These are phyloP conservation scores for Heliocybe sulcata DNA, from an alignment of 1,284 basidiomycete genomes.

Conservation along the genomic window DNA sequence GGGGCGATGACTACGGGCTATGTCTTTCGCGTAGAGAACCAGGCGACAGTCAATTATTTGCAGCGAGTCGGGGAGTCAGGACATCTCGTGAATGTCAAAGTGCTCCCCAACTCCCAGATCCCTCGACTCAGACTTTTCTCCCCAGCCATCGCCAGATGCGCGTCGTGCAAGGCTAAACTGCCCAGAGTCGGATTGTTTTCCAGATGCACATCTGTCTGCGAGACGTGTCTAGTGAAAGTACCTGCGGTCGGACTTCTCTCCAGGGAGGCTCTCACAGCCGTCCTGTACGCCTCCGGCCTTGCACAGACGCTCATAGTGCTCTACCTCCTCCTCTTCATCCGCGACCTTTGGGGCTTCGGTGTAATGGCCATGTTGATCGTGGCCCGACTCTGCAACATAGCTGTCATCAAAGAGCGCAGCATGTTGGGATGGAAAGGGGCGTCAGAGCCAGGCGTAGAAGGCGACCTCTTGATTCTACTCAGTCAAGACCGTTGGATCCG, in stretches of 20 bases:
- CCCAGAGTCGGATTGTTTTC: neutral
- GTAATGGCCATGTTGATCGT: constrained; percentile 4
- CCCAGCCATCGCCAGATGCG: neutral
- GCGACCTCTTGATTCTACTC: constrained; percentile 10
- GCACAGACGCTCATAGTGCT: neutral
- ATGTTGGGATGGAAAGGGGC: neutral
- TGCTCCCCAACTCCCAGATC: neutral
- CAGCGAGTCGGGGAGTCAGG: constrained; percentile 6
- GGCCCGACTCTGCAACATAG: constrained; percentile 5
- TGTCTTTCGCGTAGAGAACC: constrained; percentile 12
- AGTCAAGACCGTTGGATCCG: constrained; percentile 10
- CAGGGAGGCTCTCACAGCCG: neutral
- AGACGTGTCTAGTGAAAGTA: too few species aligned
- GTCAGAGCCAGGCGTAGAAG: constrained; percentile 1
- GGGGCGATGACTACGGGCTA: constrained; percentile 9
- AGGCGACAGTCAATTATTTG: constrained; percentile 8
- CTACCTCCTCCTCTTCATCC: neutral
- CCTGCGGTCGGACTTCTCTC: neutral
- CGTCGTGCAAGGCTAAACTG: neutral
- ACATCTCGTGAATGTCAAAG: constrained; percentile 6
- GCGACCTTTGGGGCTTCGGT: constrained; percentile 6
- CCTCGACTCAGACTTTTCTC: neutral
- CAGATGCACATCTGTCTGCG: too few species aligned
- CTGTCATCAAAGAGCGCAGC: neutral
- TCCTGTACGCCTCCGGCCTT: neutral